Conservation (phyloP, 2,329 filamentous ascomycete species). For the Ramichloridium luteum region DNA sequence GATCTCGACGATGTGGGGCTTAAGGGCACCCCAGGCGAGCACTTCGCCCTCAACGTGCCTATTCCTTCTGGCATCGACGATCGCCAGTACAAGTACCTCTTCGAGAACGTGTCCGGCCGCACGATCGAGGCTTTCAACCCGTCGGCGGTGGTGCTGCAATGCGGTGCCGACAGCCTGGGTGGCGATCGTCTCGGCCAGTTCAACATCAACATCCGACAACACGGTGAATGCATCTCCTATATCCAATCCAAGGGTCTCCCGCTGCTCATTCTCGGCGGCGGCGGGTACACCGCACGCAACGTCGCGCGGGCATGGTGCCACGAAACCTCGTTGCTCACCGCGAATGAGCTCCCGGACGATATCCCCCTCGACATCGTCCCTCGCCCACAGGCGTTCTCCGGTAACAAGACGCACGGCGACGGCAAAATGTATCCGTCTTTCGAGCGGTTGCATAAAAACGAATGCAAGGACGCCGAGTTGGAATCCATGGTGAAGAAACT, state of each 20-base stretch:
- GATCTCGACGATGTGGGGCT: slow-evolving; percentile 53
- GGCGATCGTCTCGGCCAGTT: slow-evolving; percentile 90
- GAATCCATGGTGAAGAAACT: slow-evolving; percentile 69
- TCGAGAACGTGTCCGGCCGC: slow-evolving; percentile 65
- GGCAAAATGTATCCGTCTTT: slow-evolving; percentile 73
- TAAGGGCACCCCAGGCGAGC: slow-evolving; percentile 65
- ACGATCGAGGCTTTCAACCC: slow-evolving; percentile 79
- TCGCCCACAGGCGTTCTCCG: slow-evolving; percentile 71
- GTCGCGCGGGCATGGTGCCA: slow-evolving; percentile 95
- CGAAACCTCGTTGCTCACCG: slow-evolving; percentile 83
- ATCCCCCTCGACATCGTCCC: slow-evolving; percentile 66
- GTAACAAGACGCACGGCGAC: slow-evolving; percentile 54
- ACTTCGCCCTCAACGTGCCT: slow-evolving; percentile 58
- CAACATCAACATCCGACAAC: slow-evolving; percentile 90
- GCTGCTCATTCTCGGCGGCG: slow-evolving; percentile 81
- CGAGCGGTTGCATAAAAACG: slow-evolving; percentile 48
- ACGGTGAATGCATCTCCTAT: slow-evolving; percentile 81
- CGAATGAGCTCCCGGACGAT: slow-evolving; percentile 55
- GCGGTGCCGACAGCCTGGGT: slow-evolving; percentile 86
- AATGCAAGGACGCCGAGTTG: slow-evolving; percentile 66
- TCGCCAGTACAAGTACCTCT: slow-evolving; percentile 70
- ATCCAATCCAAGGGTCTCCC: slow-evolving; percentile 73
- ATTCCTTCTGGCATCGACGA: slow-evolving; percentile 58
- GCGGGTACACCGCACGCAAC: slow-evolving; percentile 92
- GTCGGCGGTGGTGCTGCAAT: slow-evolving; percentile 83